Evolutionary conservation across 164 flowering plant genomes (phyloP).

Genomic region (Litsea cubeba): DNA sequence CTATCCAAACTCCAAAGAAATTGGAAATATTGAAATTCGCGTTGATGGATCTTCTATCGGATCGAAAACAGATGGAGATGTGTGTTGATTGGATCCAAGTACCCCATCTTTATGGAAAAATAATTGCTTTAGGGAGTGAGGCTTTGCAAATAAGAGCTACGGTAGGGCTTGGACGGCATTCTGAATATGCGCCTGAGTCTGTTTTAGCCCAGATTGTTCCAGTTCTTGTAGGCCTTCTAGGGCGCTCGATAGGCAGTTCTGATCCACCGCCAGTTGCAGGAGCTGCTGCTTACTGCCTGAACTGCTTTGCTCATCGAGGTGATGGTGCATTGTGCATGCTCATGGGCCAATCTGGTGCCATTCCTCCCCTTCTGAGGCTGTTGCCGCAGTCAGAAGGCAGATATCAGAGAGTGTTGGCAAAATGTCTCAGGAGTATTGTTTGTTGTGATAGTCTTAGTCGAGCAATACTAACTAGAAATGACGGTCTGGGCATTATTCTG

Average conservation of each 20-base stretch:
- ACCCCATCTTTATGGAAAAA: constrained; percentile 21
- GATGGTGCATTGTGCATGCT: constrained; percentile 27
- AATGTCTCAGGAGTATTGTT: constrained; percentile 31
- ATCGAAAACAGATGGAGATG: constrained; percentile 7
- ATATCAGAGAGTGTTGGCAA: constrained; percentile 23
- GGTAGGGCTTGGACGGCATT: constrained; percentile 30
- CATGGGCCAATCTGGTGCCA: constrained; percentile 34
- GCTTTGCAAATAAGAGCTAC: constrained; percentile 26
- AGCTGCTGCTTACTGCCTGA: constrained; percentile 39
- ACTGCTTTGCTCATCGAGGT: constrained; percentile 23
- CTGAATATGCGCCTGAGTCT: constrained; percentile 36
- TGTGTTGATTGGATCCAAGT: constrained; percentile 36
- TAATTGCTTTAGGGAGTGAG: constrained; percentile 26
- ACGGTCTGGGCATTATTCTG: constrained; percentile 37
- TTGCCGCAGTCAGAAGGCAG: constrained; percentile 26
- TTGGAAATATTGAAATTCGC: background rate
- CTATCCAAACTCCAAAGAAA: too few relatives aligned
- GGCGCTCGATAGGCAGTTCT: constrained; percentile 3
- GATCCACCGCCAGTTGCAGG: constrained; percentile 22
- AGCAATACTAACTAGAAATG: constrained; percentile 25
- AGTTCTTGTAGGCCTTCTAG: constrained; percentile 32
- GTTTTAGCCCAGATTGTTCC: constrained; percentile 29
- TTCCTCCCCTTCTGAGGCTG: constrained; percentile 25
- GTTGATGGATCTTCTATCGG: constrained; percentile 5
- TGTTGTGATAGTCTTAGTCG: constrained; percentile 22